Evolutionary conservation across 1,284 basidiomycete genomes (phyloP).

Genomic region (Peniophora sp.): DNA sequence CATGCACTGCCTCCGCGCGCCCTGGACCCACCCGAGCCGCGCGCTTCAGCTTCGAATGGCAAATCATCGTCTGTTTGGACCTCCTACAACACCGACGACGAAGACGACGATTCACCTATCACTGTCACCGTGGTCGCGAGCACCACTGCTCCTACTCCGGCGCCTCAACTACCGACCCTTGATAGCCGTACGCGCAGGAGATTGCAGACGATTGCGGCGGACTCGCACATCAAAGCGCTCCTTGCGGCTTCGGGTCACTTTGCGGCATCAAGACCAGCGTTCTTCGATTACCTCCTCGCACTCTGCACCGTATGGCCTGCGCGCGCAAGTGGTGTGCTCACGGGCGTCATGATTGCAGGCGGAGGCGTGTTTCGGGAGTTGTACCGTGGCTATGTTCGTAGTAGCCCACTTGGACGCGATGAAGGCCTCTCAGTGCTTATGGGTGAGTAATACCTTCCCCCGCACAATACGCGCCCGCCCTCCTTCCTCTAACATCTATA

Average conservation of each 20-base stretch:
- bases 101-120: constrained; percentile 31
- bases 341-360: constrained; percentile 39
- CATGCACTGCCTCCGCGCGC: constrained; percentile 42
- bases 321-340: constrained; percentile 44
- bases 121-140: constrained; percentile 29
- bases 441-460: too few species aligned
- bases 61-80: constrained; percentile 21
- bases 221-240: constrained; percentile 44
- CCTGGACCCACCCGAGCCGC: constrained; percentile 35
- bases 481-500: constrained; percentile 2
- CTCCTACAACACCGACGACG: constrained; percentile 17
- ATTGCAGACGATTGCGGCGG: constrained; percentile 39
- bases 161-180: constrained; percentile 26
- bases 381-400: constrained; percentile 63
- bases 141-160: constrained; percentile 19
- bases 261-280: constrained; percentile 30
- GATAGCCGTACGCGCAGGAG: constrained; percentile 52
- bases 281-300: constrained; percentile 46
- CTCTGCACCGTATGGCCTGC: constrained; percentile 53
- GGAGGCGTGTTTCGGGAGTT: constrained; percentile 67
- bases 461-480: too few species aligned
- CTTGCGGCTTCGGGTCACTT: constrained; percentile 29
- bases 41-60: constrained; percentile 4
- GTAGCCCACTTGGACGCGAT: constrained; percentile 46
- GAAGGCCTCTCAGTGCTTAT: constrained; percentile 32